Evolutionary conservation across 2,329 filamentous ascomycete genomes (phyloP), one percentile per base, ranked within the genome.

Genomic region (Pyrenophora seminiperda): DNA sequence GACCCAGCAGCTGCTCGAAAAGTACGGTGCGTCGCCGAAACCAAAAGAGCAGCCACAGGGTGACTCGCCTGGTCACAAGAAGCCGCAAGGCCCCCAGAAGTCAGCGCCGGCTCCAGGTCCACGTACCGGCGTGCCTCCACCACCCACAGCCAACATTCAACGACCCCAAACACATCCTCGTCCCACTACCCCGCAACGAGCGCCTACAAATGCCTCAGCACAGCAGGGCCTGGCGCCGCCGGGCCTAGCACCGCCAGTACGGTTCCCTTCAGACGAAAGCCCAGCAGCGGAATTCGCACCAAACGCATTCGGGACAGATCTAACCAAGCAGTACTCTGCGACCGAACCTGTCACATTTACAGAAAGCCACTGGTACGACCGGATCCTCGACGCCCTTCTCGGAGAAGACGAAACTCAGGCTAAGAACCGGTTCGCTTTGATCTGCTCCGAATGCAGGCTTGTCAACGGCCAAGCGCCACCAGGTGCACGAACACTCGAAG

Each of bases 401-500:
- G 94, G 94, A 41, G 94, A 99, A 68, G 94, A 99, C 66, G 94
- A 99, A 74, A 95, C 90, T 4, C 86, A 89, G 10, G 84, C 93
- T 2, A 95, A 91, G 77, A 97, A 97, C 73, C 86, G 94, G 14
- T 84, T 96, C 50, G 93, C 86, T 6, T 79, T 99, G 57, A 90
- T 99, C 47, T 99, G 94, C 75, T 74, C 79, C 24, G 79, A 82
- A 31, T 99, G 94, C 71, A 82, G 90, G 22, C 82, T 97, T 1
- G 92, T 99, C 39, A 99, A 99, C 69, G 94, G 95, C 0, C 94
- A 97, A 70, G 94, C 94, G 3, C 92, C 94, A 1, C 93, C 94
- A 0, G 94, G 94, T 1, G 87, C 89, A 0, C 88, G 85, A 61
- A 83, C 80, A 0, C 75, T 93, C 1, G 84, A 89, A 31, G 92